Conservation (phyloP, 2,329 filamentous ascomycete genomes). For the Pseudogymnoascus sp. region DNA sequence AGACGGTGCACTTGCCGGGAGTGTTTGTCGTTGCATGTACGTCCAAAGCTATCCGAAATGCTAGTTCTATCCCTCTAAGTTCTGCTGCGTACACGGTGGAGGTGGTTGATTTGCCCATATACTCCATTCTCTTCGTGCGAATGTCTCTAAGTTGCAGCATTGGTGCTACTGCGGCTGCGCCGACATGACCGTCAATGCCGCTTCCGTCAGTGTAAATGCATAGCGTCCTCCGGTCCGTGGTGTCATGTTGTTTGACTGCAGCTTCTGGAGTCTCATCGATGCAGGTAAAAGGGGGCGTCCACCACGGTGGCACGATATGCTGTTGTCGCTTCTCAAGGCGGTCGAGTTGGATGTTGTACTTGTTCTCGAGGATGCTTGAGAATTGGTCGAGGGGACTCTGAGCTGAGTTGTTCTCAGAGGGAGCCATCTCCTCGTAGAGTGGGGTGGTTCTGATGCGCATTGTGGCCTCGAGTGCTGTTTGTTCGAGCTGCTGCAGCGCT, state of each 20-base stretch:
- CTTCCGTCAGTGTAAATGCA: not conserved
- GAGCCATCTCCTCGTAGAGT: not conserved
- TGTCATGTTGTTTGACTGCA: constrained; percentile 10
- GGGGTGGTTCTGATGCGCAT: not conserved
- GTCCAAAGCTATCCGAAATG: constrained; percentile 21
- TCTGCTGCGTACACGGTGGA: constrained; percentile 28
- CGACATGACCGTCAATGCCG: constrained; percentile 17
- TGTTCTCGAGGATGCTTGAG: not conserved
- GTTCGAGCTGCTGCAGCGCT: not conserved
- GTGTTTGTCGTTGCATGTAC: constrained; percentile 11
- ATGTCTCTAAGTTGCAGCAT: constrained; percentile 11
- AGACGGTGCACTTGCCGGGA: no score
- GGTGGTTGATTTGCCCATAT: constrained; percentile 22
- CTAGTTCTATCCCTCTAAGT: constrained; percentile 22
- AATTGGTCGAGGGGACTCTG: not conserved
- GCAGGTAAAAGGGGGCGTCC: not conserved
- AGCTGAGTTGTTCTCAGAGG: not conserved
- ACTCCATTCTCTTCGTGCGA: constrained; percentile 17
- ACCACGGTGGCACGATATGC: constrained; percentile 11
- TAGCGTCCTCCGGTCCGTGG: not conserved
- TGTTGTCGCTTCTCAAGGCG: not conserved
- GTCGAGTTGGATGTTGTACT: not conserved
- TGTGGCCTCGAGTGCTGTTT: not conserved
- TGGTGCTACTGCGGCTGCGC: constrained; percentile 22
- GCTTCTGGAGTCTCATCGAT: constrained; percentile 8